Percentiles rank a stretch among this genome's conserved stretches.
Evolutionary conservation across 768 basidiomycete genomes (phyloP).

Genomic region (Dioszegia aurantiaca): DNA sequence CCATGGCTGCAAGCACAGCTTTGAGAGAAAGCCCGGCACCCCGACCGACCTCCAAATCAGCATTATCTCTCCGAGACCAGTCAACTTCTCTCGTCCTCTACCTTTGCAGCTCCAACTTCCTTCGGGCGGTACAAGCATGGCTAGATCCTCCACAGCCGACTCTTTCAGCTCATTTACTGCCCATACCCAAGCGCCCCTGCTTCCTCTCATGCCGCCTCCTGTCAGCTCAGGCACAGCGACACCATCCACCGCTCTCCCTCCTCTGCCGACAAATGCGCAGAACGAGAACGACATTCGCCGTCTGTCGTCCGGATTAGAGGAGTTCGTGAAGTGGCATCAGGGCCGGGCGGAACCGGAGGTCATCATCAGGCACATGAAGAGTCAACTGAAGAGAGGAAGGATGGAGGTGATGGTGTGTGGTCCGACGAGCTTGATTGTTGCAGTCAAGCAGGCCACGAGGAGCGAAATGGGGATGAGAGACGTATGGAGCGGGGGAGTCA

Average conservation of each 20-base stretch:
- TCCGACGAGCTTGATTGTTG: background rate
- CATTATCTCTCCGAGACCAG: background rate
- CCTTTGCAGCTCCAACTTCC: background rate
- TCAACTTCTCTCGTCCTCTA: slow-evolving; percentile 8
- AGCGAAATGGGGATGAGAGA: background rate
- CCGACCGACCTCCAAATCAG: background rate
- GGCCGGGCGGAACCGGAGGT: slow-evolving; percentile 4
- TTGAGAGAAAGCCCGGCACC: too few species aligned
- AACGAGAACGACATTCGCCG: background rate
- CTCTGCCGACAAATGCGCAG: background rate
- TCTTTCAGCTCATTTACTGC: background rate
- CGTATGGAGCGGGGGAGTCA: background rate
- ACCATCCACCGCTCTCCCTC: background rate
- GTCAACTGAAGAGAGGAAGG: background rate
- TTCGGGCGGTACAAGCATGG: background rate
- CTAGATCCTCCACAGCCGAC: slow-evolving; percentile 5
- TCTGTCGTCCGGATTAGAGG: background rate
- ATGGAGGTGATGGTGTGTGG: slow-evolving; percentile 12
- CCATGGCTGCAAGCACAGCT: too few species aligned
- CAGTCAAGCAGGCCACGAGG: slow-evolving; percentile 8
- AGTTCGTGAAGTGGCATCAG: slow-evolving; percentile 5
- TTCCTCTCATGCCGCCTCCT: too few species aligned
- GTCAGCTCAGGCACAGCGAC: too few species aligned
- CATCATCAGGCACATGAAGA: slow-evolving; percentile 1
- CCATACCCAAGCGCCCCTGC: background rate